Evolutionary conservation across 2,329 filamentous ascomycete genomes (phyloP).

Genomic region (Calycina marina): DNA sequence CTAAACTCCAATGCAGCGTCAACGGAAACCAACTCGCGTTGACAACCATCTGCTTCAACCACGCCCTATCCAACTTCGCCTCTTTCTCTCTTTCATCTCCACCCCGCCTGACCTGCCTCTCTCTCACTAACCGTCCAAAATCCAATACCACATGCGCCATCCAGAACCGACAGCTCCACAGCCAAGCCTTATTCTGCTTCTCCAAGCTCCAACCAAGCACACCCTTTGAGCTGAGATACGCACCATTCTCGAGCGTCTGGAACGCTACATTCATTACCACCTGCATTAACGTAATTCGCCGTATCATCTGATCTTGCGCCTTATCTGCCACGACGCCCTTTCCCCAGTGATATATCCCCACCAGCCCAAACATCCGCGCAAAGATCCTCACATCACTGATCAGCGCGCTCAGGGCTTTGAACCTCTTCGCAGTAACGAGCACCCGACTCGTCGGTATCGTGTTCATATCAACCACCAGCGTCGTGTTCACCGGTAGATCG

Average conservation of each 20-base stretch:
- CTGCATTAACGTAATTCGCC: slow-evolving; percentile 48
- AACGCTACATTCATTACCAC: slow-evolving; percentile 53
- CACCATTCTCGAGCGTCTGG: slow-evolving; percentile 72
- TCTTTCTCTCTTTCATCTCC: slow-evolving; percentile 18
- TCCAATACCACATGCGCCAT: slow-evolving; percentile 64
- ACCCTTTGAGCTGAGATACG: slow-evolving; percentile 61
- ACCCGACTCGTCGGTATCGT: slow-evolving; percentile 13
- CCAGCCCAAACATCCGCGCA: slow-evolving; percentile 58
- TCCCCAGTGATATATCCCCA: slow-evolving; percentile 60
- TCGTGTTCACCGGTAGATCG: slow-evolving; percentile 34
- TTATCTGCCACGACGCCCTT: slow-evolving; percentile 28
- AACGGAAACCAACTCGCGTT: slow-evolving; percentile 69
- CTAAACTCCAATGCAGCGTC: slow-evolving; percentile 70
- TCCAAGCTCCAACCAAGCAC: slow-evolving; percentile 45
- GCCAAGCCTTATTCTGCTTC: slow-evolving; percentile 44
- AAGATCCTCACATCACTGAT: slow-evolving; percentile 61
- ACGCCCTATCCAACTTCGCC: slow-evolving; percentile 26
- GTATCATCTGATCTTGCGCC: slow-evolving; percentile 29
- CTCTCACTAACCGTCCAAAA: slow-evolving; percentile 42
- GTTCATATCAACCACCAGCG: slow-evolving; percentile 25
- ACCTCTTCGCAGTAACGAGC: slow-evolving; percentile 32
- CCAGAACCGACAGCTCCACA: slow-evolving; percentile 72
- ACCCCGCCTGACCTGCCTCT: slow-evolving; percentile 12
- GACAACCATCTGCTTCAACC: slow-evolving; percentile 51
- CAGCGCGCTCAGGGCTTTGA: slow-evolving; percentile 48